A percentile compares a stretch with the other conserved stretches of the same genome.
Evolutionary conservation across 2,329 filamentous ascomycete genomes (phyloP).

Genomic region (Ceratocystis colombiana): DNA sequence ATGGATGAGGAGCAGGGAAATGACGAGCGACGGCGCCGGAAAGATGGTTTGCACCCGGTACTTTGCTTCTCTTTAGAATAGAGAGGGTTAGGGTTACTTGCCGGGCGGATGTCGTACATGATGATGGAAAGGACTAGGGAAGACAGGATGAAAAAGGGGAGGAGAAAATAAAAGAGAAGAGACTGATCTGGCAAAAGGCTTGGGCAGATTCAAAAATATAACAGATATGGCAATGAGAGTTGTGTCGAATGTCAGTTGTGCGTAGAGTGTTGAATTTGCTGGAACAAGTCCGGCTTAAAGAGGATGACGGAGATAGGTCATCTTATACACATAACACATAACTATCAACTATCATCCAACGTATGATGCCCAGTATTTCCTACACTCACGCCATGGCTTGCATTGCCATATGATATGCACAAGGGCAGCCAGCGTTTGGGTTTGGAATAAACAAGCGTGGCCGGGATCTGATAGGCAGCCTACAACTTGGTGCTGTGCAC

Average conservation of each 20-base stretch:
- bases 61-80: neutral
- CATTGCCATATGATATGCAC: conserved; percentile 1
- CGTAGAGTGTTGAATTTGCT: neutral
- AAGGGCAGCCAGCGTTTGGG: neutral
- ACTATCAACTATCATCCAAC: too few relatives aligned
- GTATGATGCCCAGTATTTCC: neutral
- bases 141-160: neutral
- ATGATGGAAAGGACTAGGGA: neutral
- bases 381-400: neutral
- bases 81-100: neutral
- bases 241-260: too few relatives aligned
- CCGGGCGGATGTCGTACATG: neutral
- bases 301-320: neutral
- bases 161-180: neutral
- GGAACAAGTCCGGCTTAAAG: neutral
- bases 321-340: neutral
- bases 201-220: neutral
- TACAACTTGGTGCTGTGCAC: neutral
- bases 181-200: neutral
- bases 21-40: neutral
- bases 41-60: neutral
- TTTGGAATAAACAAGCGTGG: neutral
- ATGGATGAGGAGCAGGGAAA: neutral
- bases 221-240: neutral
- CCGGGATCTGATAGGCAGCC: conserved; percentile 4